Evolutionary conservation across 495 filamentous ascomycete genomes (phyloP), one percentile per base, ranked within the genome.

Genomic region (Cudoniella acicularis): DNA sequence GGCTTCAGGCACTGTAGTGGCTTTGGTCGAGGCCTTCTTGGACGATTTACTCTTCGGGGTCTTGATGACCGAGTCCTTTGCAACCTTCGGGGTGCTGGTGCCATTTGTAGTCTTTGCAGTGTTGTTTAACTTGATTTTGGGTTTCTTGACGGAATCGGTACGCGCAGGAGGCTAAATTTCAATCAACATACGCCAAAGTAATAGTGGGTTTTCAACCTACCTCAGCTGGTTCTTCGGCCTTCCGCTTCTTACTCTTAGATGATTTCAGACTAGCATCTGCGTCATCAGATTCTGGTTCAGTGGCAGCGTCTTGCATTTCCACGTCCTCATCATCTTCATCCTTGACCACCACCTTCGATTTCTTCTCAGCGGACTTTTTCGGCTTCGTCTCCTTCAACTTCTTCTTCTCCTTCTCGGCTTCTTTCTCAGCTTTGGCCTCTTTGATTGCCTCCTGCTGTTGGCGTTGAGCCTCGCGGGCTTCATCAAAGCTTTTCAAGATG

Each of bases 201-300:
- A 17, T 63, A 24, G 50, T 36, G 53, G 25, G 25, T 26, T 27
- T 21, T 56, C 13, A 40, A 68, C 77, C 73, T 73, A 91, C 90
- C 77, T 84, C 87, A 10, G 75, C 82, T 10, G 76, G 79, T 52
- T 91, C 87, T n/a, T 74, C 84, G 43, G 79, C 83, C 76, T 89
- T 89, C 57, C 86, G 82, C 75, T 90, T 91, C 70, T 87, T 88
- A 2, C 86, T 89, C 71, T 86, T 88, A 2, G 77, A 78, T 52
- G 77, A 62, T 72, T 90, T 88, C 67, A 78, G 77, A 51, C 74
- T 70, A 60, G 79, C 75, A 10, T 73, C 72, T 9, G 71, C 73
- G 3, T 70, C 80, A 2, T 76, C 78, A 40, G 69, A 67, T 20
- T 63, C 65, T 10, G 36, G 6, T 17, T 65, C 62, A 17, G 50